Evolutionary conservation across 2,329 filamentous ascomycete genomes (phyloP), one percentile per base, ranked within the genome.

Genomic region (Elsinoe arachidis): DNA sequence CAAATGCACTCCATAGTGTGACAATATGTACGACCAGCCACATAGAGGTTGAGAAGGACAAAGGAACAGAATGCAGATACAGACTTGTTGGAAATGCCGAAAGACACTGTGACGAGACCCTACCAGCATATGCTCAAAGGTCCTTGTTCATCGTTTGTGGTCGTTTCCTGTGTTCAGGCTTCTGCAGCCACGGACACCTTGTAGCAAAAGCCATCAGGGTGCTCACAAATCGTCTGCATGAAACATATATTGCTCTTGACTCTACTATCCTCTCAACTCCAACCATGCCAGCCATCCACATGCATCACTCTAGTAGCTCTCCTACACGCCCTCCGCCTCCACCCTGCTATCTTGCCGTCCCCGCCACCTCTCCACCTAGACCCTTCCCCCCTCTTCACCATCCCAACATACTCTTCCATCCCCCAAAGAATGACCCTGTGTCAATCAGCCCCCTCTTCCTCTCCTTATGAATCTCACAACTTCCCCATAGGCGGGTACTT

Each of bases 331-430:
- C 4, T 2, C 4, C 35, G 14, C n/a, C 3, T 39, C 14, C 37
- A 39, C 14, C 14, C 37, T n/a, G 35, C 11, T 38, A 12, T 39
- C 14, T 11, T 39, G 14, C 37, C 37, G n/a, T 39, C 3, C 37
- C 14, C 15, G 37, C 15, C 10, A 43, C n/a, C 39, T 21, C 9
- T 15, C 17, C 39, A 19, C 17, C 17, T 9, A 6, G 5, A 5
- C 41, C 21, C 11, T 2, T 38, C 41, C 6, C 46, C n/a, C 10
- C 5, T 9, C 4, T 30, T 19, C 62, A 64, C 43, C 64, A 64
- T 6, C 65, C 66, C 57, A 66, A 65, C 34, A 63, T 61, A 19
- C 65, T 63, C 63, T 69, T 69, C 43, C 66, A 49, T 59, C 67
- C 63, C 2, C 67, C 66, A 35, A 66, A 61, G 33, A 64, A 63